Conservation (phyloP, 768 basidiomycete species). For the Mycena belliarum region DNA sequence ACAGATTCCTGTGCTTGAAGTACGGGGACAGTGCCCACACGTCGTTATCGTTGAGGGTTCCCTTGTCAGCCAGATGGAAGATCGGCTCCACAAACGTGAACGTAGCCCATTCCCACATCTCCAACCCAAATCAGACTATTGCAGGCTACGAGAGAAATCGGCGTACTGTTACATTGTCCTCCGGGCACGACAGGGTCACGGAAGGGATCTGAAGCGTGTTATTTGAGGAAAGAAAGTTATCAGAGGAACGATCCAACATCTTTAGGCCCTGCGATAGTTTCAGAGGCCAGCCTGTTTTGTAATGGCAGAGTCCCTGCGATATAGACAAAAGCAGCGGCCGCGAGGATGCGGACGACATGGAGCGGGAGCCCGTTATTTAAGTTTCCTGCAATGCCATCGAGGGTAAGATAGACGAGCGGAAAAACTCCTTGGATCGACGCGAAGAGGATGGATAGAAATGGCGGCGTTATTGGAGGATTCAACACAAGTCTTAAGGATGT, state of each 20-base stretch:
- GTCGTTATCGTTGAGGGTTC: conserved; percentile 52
- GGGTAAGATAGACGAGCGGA: conserved; percentile 38
- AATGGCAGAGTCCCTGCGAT: conserved; percentile 61
- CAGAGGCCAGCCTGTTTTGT: conserved; percentile 41
- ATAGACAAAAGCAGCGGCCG: conserved; percentile 44
- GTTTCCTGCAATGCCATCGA: conserved; percentile 22
- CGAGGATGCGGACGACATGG: conserved; percentile 31
- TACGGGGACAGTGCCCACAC: conserved; percentile 70
- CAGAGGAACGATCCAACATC: conserved; percentile 40
- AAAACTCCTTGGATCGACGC: conserved; percentile 38
- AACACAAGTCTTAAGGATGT: conserved; percentile 39
- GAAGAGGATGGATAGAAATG: conserved; percentile 51
- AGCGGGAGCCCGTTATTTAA: conserved; percentile 22
- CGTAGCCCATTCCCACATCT: conserved; percentile 63
- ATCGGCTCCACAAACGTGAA: conserved; percentile 69
- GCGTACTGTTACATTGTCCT: conserved; percentile 52
- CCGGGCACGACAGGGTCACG: conserved; percentile 52
- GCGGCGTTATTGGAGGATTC: conserved; percentile 49
- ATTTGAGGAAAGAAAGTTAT: conserved; percentile 10
- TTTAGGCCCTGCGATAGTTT: conserved; percentile 48
- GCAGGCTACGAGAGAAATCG: neutral
- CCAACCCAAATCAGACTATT: neutral
- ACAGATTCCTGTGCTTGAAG: conserved; percentile 68
- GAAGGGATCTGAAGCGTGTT: conserved; percentile 46
- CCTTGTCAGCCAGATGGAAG: conserved; percentile 48